Conservation (phyloP, 768 basidiomycete species). For the Saitozyma sp. region DNA sequence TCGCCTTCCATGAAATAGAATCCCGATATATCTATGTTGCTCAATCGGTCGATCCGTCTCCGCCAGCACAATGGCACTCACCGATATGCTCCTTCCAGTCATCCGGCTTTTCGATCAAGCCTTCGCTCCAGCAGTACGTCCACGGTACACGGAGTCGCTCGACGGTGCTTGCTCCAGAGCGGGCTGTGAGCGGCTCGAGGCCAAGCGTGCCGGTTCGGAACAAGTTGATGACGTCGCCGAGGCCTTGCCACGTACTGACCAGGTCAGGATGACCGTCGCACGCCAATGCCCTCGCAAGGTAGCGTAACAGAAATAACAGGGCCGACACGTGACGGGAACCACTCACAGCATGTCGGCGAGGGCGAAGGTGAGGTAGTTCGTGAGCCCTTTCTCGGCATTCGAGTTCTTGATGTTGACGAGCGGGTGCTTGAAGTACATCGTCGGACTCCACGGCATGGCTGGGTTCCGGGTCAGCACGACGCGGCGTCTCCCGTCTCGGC, state of each 20-base stretch:
- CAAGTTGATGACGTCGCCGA: slow-evolving; percentile 64
- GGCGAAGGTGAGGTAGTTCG: slow-evolving; percentile 63
- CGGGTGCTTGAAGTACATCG: slow-evolving; percentile 63
- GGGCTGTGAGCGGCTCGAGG: slow-evolving; percentile 57
- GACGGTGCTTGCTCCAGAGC: slow-evolving; percentile 60
- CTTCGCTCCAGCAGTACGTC: slow-evolving; percentile 67
- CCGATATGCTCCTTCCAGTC: slow-evolving; percentile 69
- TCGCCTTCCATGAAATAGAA: slow-evolving; percentile 67
- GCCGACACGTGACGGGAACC: neutral
- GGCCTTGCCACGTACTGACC: slow-evolving; percentile 50
- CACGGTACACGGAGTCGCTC: slow-evolving; percentile 64
- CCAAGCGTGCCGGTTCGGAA: slow-evolving; percentile 60
- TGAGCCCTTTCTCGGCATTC: slow-evolving; percentile 61
- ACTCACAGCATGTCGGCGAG: slow-evolving; percentile 62
- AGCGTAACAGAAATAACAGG: too few species aligned
- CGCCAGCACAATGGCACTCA: slow-evolving; percentile 30
- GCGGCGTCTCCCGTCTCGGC: too few species aligned
- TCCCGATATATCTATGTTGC: slow-evolving; percentile 60
- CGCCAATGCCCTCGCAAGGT: too few species aligned
- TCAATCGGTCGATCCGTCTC: neutral
- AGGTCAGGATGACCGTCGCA: slow-evolving; percentile 2
- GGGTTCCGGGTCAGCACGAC: slow-evolving; percentile 8
- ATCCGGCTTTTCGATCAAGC: slow-evolving; percentile 63
- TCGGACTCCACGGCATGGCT: slow-evolving; percentile 72
- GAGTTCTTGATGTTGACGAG: slow-evolving; percentile 63